Evolutionary conservation across 345 rosid species (phyloP), one percentile per base, ranked within the genome.

Genomic region (Excoecaria cochinchinensis): DNA sequence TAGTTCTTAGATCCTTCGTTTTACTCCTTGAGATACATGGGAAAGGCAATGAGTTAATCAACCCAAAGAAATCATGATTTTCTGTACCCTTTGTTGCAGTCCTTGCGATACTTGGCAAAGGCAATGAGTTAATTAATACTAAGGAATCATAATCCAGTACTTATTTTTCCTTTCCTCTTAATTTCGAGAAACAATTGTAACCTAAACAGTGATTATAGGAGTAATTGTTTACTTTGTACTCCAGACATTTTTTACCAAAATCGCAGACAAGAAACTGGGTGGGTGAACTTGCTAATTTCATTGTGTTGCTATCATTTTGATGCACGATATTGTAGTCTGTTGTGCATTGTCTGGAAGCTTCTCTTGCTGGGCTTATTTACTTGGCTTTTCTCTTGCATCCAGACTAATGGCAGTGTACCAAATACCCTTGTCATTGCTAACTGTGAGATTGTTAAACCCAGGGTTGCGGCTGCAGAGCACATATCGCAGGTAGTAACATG

Each of bases 381-480:
- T n/a, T n/a, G n/a, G n/a, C n/a, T n/a, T n/a, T n/a, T n/a, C n/a
- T n/a, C n/a, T n/a, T n/a, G n/a, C n/a, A n/a, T n/a, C 61, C 82
- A 90, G 97, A 90, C 95, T 59, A 95, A 92, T 85, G 91, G 93
- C 47, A 92, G 89, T 82, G 93, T 90, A 53, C 97, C 97, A 71
- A 92, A 92, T 82, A 92, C 97, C 19, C 86, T 92, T 67, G 95
- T 90, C 62, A 90, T 92, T 70, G 93, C 95, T 8, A 92, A 89
- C 74, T 90, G 92, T 39, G 93, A 90, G 82, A 85, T 92, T 85
- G 95, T 92, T 66, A 92, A 92, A 80, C 95, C 90, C 12, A 83
- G 97, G 61, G 93, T 92, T 69, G 97, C 97, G 24, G 97, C 97
- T 69, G 95, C 95, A 1, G 97, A 92, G 85, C 97, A 92, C 83